A percentile compares a stretch with the other conserved stretches of the same genome.
Evolutionary conservation across 2,329 filamentous ascomycete genomes (phyloP).

Genomic region (Tolypocladium paradoxum): DNA sequence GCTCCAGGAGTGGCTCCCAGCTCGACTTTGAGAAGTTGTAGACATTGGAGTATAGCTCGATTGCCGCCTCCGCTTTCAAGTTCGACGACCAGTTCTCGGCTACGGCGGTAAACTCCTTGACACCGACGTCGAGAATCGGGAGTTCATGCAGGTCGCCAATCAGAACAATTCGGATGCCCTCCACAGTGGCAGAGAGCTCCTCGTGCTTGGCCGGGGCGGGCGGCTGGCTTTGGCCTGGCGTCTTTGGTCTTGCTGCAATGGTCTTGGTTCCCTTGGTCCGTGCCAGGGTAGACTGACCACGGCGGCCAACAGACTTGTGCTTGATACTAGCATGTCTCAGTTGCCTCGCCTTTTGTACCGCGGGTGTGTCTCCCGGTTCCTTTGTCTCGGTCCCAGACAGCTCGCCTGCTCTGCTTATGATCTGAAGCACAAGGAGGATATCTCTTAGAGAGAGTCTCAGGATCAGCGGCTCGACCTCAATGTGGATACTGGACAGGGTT

Average conservation of each 20-base stretch:
- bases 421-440: conserved; percentile 88
- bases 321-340: conserved; percentile 38
- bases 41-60: conserved; percentile 90
- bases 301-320: conserved; percentile 45
- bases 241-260: conserved; percentile 17
- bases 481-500: conserved; percentile 65
- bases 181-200: conserved; percentile 74
- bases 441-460: conserved; percentile 84
- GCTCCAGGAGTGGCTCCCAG: conserved; percentile 93
- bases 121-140: conserved; percentile 84
- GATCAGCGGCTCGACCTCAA: conserved; percentile 85
- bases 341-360: conserved; percentile 46
- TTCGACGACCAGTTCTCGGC: conserved; percentile 87
- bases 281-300: conserved; percentile 40
- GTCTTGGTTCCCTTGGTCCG: conserved; percentile 30
- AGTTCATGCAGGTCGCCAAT: conserved; percentile 95
- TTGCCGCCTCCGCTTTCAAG: conserved; percentile 76
- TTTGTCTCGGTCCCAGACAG: conserved; percentile 58
- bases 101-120: conserved; percentile 78
- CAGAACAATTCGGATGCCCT: conserved; percentile 82
- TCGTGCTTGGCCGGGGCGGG: conserved; percentile 36
- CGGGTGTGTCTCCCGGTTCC: conserved; percentile 21
- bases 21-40: conserved; percentile 99
- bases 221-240: conserved; percentile 6
- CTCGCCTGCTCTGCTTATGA: conserved; percentile 81